Evolutionary conservation across 2,329 filamentous ascomycete species (phyloP), one percentile per base, ranked within the genome.

Genomic region (Grosmannia clavigera): DNA sequence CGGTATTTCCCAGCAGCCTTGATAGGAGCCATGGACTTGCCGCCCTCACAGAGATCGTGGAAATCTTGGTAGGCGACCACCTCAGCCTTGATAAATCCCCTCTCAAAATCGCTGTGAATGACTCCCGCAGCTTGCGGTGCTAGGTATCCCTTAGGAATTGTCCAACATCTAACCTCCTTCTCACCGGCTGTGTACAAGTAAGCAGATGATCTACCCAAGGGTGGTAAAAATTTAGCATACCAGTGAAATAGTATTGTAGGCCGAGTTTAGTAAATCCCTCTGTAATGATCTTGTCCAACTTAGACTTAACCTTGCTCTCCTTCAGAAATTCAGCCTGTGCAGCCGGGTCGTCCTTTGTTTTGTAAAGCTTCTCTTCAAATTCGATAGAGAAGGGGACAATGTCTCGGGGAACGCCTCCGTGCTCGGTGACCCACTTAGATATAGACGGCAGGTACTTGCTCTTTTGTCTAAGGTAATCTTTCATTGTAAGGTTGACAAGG

Each of bases 41-140:
- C 68, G 3, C 73, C 74, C 43, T 73, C 72, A 14, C 74, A 76
- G 0, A 76, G 69, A 61, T 75, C 72, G 51, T 74, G 67, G 66
- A 76, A 76, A 62, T 76, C 75, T 63, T 75, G 72, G 64, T 74
- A 76, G 2, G 73, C 68, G 2, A 76, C 75, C 5, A 76, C 74
- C 59, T 76, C 75, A 7, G 74, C 74, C 62, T 76, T 76, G 66
- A 76, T 99, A 73, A 99, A 99, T 0, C 94, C 97, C 85, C 97
- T 97, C 76, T 97, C 94, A 66, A 99, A 97, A 73, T 99, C 94
- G 67, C 86, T 89, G 77, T 99, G 94, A 66, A 99, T 99, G 64
- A 97, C 94, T 80, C 94, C 94, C 46, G 94, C 94, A 57, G 94
- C 94, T 70, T 94, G 88, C 25, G 94, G 94, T 14, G 94, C 94